These are phyloP conservation scores for Termitomyces eurrhizus DNA, from an alignment of 768 basidiomycete genomes.

Conservation along the genomic window DNA sequence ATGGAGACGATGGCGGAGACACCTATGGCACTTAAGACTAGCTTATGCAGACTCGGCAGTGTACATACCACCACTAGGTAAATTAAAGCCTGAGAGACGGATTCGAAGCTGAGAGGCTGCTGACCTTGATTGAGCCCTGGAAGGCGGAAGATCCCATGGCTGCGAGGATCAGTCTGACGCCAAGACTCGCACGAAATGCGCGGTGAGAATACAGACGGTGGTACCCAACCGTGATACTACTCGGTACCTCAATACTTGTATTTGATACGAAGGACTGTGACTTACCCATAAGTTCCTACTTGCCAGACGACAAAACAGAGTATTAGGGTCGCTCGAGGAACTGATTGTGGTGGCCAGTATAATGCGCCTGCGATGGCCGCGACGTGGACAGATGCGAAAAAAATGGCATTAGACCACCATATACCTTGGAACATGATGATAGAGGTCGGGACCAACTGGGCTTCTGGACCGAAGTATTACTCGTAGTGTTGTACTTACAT, in stretches of 20 bases:
- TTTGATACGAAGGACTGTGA: constrained; percentile 7
- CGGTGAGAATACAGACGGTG: constrained; percentile 78
- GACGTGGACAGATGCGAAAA: constrained; percentile 56
- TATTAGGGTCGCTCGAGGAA: constrained; percentile 42
- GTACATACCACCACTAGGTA: constrained; percentile 2
- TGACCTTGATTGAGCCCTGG: constrained; percentile 76
- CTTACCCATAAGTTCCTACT: constrained; percentile 65
- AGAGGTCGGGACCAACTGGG: not conserved
- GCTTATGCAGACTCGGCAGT: not conserved
- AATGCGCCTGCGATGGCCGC: constrained; percentile 51
- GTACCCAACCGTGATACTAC: constrained; percentile 71
- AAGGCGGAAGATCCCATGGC: constrained; percentile 69
- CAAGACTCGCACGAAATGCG: constrained; percentile 55
- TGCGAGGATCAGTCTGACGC: constrained; percentile 56
- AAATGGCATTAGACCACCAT: constrained; percentile 62
- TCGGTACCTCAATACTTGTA: not conserved
- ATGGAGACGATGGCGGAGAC: constrained; percentile 3
- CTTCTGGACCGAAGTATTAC: not conserved
- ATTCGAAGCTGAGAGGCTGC: constrained; percentile 3
- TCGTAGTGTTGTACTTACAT: not conserved
- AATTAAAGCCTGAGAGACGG: not conserved
- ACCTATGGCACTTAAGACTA: not conserved
- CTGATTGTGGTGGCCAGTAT: constrained; percentile 40
- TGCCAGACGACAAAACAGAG: constrained; percentile 65
- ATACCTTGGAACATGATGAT: constrained; percentile 27